These are phyloP conservation scores for Pichia cabralensis DNA, from an alignment of 805 yeast genomes.

Conservation along the genomic window DNA sequence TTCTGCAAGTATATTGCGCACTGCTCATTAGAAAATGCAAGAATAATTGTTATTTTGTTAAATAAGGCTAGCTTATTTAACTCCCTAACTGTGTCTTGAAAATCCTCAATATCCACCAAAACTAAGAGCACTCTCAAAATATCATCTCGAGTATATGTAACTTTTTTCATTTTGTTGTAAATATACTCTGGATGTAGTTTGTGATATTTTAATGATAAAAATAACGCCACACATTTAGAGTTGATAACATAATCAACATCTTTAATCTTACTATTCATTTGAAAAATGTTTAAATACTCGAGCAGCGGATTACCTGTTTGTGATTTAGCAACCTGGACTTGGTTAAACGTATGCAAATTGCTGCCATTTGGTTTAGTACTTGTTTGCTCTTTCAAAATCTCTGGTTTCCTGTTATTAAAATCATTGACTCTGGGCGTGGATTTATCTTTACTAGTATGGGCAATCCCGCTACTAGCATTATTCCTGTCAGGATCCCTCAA, in stretches of 20 bases:
- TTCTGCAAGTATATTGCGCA: conserved; percentile 35
- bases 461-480: too few relatives aligned
- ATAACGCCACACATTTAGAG: conserved; percentile 44
- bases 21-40: conserved; percentile 48
- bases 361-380: neutral
- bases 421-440: too few relatives aligned
- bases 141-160: conserved; percentile 17
- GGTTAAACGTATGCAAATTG: conserved; percentile 4
- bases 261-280: conserved; percentile 38
- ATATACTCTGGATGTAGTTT: conserved; percentile 71
- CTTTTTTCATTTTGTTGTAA: conserved; percentile 39
- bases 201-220: conserved; percentile 62
- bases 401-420: too few relatives aligned
- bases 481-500: too few relatives aligned
- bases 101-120: conserved; percentile 57
- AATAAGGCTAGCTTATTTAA: conserved; percentile 38
- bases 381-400: too few relatives aligned
- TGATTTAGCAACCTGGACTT: conserved; percentile 46
- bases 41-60: conserved; percentile 37
- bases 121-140: conserved; percentile 40
- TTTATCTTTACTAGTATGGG: neutral
- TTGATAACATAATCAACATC: conserved; percentile 59
- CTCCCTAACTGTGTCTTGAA: conserved; percentile 37
- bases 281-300: conserved; percentile 39
- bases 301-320: conserved; percentile 70